Evolutionary conservation across 75 land plant genomes (phyloP), one percentile per base, ranked within the genome.

Genomic region (Pinus tabuliformis): DNA sequence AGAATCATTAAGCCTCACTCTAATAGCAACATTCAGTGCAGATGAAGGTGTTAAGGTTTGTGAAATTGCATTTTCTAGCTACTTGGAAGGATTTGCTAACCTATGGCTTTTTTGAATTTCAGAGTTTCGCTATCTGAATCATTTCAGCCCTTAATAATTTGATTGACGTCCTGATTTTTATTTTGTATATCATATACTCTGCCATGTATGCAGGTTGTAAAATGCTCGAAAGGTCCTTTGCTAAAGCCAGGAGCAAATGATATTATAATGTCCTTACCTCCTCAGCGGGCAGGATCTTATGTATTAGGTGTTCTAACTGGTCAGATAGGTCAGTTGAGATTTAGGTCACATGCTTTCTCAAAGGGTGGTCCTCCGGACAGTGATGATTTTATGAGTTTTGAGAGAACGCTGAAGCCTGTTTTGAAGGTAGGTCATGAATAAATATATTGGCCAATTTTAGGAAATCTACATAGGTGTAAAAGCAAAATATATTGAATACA

Each of bases 31-130:
- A 49, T 82, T 78, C 71, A 89, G 78, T 85, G 82, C 86, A 59
- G 99, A 97, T 79, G 99, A 97, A 80, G 95, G 95, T 76, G 84
- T 78, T 18, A 94, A 94, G 99, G 99, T 94, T 77, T 83, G 87
- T 26, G 52, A 22, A 17, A n/a, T 5, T 15, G 45, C 28, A 72
- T 22, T 74, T 22, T 74, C 14, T 60, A 26, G 28, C n/a, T 13
- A 11, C 9, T 63, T 3, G 62, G n/a, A 11, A 14, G 42, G 6
- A 56, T 57, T 42, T 26, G 18, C 21, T 63, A 54, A 22, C 5
- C 12, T 76, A 62, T 63, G n/a, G 15, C 42, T 78, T 42, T 5
- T 14, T 78, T 74, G 42, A 30, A 74, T 74, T 28, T 71, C 57
- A 4, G 14, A 74, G 18, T 78, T 78, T 62, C 24, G 21, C 21